Evolutionary conservation across 768 basidiomycete genomes (phyloP).

Genomic region (Boletus tomentosulus): DNA sequence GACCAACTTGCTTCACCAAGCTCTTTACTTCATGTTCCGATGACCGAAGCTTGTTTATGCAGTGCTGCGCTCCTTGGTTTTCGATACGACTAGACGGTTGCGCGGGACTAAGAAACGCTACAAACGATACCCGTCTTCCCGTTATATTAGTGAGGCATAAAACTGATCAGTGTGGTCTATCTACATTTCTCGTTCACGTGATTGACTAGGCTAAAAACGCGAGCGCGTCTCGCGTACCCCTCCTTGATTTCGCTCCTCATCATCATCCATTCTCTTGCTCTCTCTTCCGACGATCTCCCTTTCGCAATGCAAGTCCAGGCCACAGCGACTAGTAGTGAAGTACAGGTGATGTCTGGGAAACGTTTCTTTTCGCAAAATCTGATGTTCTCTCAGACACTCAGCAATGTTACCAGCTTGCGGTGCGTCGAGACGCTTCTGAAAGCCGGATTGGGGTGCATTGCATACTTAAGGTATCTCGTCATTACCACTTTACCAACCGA

Average conservation of each 20-base stretch:
- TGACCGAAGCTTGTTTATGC: neutral
- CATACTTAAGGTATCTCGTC: conserved; percentile 58
- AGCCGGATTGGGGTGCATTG: conserved; percentile 73
- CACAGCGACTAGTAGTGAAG: conserved; percentile 15
- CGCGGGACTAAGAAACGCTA: neutral
- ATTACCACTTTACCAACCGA: neutral
- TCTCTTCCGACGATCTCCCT: neutral
- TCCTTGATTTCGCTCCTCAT: neutral
- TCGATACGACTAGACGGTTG: neutral
- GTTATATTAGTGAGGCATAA: too few species aligned
- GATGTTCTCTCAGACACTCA: conserved; percentile 39
- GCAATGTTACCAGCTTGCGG: conserved; percentile 56
- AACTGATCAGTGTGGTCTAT: too few species aligned
- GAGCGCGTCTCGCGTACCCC: conserved; percentile 7
- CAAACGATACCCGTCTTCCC: too few species aligned
- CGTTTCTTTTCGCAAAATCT: neutral
- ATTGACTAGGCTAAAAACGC: conserved; percentile 11
- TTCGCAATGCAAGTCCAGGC: conserved; percentile 26
- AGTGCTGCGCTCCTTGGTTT: neutral
- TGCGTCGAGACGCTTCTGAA: conserved; percentile 69
- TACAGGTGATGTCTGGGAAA: conserved; percentile 16
- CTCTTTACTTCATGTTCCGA: neutral
- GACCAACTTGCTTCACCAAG: neutral
- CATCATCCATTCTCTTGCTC: neutral
- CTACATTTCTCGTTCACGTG: conserved; percentile 17